These are phyloP conservation scores for Epichloe sylvatica DNA, from an alignment of 2,329 filamentous ascomycete species.

Conservation along the genomic window DNA sequence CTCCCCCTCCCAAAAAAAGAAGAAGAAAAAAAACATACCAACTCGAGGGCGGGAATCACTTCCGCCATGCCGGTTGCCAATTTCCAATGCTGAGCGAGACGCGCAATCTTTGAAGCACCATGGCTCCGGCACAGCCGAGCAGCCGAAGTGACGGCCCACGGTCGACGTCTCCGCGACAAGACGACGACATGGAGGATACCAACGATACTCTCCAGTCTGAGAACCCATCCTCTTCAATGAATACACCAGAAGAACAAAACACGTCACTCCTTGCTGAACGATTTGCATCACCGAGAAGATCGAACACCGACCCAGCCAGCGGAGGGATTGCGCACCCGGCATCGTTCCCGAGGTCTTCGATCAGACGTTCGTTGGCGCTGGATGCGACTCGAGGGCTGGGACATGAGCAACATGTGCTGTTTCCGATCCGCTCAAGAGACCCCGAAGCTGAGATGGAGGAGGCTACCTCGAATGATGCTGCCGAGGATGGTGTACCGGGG, in stretches of 20 bases:
- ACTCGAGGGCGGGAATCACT: background rate
- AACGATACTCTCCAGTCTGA: background rate
- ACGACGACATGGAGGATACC: conserved; percentile 5
- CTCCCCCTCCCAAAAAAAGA: too few species aligned
- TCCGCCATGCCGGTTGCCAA: background rate
- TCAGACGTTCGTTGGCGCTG: conserved; percentile 5
- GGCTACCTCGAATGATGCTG: background rate
- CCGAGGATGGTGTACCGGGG: background rate
- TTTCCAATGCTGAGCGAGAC: conserved; percentile 14
- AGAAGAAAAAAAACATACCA: too few species aligned
- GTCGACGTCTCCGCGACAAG: conserved; percentile 6
- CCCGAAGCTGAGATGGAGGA: conserved; percentile 1
- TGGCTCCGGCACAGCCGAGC: conserved; percentile 10
- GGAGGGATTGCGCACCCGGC: background rate
- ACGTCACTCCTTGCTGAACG: background rate
- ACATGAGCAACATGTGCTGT: conserved; percentile 11
- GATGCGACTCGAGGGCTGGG: background rate
- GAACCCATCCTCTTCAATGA: background rate
- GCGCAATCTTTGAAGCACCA: conserved; percentile 8
- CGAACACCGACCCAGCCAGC: conserved; percentile 4
- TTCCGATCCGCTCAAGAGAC: conserved; percentile 11
- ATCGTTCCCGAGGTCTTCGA: conserved; percentile 2
- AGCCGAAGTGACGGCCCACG: conserved; percentile 8
- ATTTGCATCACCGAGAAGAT: conserved; percentile 2
- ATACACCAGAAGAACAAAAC: background rate